Percentiles rank a stretch among this genome's conserved stretches.
These are phyloP conservation scores for Trichothecium roseum DNA, from an alignment of 2,329 filamentous ascomycete genomes.

Conservation along the genomic window DNA sequence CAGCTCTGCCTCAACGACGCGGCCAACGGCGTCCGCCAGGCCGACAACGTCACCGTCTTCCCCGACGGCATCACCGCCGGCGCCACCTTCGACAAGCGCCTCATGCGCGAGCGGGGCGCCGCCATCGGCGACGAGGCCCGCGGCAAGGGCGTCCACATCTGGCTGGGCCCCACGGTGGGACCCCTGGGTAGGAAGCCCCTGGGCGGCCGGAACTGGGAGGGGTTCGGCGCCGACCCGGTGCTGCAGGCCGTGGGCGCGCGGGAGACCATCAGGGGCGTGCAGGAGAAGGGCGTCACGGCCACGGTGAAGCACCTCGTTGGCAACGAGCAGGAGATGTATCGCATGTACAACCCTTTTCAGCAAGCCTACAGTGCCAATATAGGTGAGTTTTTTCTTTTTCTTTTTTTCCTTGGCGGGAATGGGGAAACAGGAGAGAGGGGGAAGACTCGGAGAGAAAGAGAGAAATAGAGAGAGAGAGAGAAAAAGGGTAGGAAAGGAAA, in stretches of 20 bases:
- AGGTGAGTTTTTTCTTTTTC: no score
- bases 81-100: slow-evolving; percentile 63
- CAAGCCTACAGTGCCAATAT: slow-evolving; percentile 61
- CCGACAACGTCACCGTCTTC: slow-evolving; percentile 67
- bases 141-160: slow-evolving; percentile 63
- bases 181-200: slow-evolving; percentile 62
- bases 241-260: slow-evolving; percentile 69
- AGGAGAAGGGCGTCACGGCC: slow-evolving; percentile 45
- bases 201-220: slow-evolving; percentile 68
- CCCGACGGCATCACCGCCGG: slow-evolving; percentile 69
- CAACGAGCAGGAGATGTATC: slow-evolving; percentile 54
- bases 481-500: no score
- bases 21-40: slow-evolving; percentile 60
- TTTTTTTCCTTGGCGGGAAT: accelerated
- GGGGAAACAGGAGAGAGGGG: no score
- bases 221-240: slow-evolving; percentile 60
- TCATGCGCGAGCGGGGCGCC: slow-evolving; percentile 58
- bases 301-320: slow-evolving; percentile 46
- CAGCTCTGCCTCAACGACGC: slow-evolving; percentile 64
- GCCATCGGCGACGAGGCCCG: slow-evolving; percentile 62
- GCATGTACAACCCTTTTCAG: slow-evolving; percentile 44
- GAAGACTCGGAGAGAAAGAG: no score
- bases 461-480: no score
- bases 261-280: slow-evolving; percentile 66
- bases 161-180: slow-evolving; percentile 60